Conservation (phyloP, 106 monocot genomes). For the Gastrodia elata region DNA sequence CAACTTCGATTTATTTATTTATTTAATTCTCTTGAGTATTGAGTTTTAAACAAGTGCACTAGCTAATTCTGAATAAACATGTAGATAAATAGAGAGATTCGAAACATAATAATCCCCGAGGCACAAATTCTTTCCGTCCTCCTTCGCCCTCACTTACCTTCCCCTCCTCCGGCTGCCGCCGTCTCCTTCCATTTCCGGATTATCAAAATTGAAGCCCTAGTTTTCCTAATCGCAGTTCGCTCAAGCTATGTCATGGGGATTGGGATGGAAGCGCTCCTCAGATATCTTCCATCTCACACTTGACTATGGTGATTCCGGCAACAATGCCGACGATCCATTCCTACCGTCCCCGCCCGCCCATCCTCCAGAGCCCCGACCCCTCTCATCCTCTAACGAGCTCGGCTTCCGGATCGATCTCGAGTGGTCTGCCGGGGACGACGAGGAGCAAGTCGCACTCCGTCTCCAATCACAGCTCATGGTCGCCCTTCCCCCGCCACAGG, state of each 20-base stretch:
- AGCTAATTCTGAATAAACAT: too few relatives aligned
- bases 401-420: slow-evolving; percentile 90
- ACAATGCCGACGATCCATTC: background rate
- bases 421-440: slow-evolving; percentile 88
- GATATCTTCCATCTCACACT: slow-evolving; percentile 89
- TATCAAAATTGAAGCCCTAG: background rate
- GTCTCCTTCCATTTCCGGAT: background rate
- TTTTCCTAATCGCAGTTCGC: background rate
- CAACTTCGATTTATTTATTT: too few relatives aligned
- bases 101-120: too few relatives aligned
- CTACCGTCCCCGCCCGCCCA: slow-evolving; percentile 5
- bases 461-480: slow-evolving; percentile 93
- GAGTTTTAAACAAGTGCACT: too few relatives aligned
- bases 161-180: background rate
- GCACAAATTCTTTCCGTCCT: background rate
- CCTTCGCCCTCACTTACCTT: background rate
- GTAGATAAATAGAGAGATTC: too few relatives aligned
- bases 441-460: slow-evolving; percentile 91
- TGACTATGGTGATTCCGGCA: slow-evolving; percentile 46
- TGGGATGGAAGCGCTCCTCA: slow-evolving; percentile 92
- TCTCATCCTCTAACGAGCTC: slow-evolving; percentile 20
- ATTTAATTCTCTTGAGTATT: too few relatives aligned
- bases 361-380: background rate
- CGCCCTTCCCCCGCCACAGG: slow-evolving; percentile 75
- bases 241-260: slow-evolving; percentile 76